Conservation (phyloP, 1,284 basidiomycete genomes). For the Irpex lacteus region DNA sequence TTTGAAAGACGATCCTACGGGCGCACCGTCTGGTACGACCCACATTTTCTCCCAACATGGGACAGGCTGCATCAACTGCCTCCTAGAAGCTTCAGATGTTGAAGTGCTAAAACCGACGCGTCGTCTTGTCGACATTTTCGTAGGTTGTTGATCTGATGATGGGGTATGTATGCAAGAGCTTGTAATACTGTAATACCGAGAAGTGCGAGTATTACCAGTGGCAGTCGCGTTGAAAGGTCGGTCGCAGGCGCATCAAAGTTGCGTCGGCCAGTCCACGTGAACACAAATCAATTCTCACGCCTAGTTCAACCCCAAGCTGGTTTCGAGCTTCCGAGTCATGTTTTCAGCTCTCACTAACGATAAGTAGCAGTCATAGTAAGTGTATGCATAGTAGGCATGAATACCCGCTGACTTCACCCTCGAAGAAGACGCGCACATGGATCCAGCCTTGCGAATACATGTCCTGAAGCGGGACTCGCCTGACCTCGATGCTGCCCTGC, state of each 20-base stretch:
- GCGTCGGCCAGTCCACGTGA: background rate
- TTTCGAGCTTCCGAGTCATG: background rate
- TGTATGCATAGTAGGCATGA: background rate
- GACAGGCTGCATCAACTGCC: constrained; percentile 80
- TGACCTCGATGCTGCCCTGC: constrained; percentile 7
- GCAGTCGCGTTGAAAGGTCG: background rate
- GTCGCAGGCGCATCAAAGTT: background rate
- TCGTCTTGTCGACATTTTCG: constrained; percentile 62
- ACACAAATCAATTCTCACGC: background rate
- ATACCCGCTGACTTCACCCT: background rate
- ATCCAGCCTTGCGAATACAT: constrained; percentile 4
- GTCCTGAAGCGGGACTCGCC: constrained; percentile 6
- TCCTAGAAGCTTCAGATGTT: constrained; percentile 72
- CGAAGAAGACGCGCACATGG: background rate
- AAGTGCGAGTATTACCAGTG: no score
- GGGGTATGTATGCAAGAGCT: background rate
- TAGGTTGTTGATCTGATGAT: background rate
- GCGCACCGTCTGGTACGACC: constrained; percentile 50
- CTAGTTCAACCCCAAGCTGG: background rate
- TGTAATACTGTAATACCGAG: no score
- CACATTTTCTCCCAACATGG: constrained; percentile 75
- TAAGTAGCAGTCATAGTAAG: background rate
- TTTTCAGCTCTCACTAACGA: background rate
- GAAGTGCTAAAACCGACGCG: constrained; percentile 73
- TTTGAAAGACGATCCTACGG: constrained; percentile 56